A percentile compares a stretch with the other conserved stretches of the same genome.
These are phyloP conservation scores for Penicillium glabrum DNA, from an alignment of 2,329 filamentous ascomycete genomes.

Conservation along the genomic window DNA sequence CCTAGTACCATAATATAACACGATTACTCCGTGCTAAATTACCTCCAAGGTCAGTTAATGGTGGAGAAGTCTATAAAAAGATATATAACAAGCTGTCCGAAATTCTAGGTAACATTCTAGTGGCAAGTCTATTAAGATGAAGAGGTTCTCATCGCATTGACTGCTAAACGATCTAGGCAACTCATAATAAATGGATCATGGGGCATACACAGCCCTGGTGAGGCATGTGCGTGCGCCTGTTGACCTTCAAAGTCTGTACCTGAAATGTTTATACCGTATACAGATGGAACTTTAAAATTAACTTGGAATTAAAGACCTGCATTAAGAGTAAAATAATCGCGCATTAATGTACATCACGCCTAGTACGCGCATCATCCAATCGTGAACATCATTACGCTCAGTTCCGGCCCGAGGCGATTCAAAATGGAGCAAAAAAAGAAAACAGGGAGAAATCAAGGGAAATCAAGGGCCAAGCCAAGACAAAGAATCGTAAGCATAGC, in stretches of 20 bases:
- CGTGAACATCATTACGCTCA: slow-evolving; percentile 20
- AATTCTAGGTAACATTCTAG: too few species aligned
- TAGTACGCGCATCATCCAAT: slow-evolving; percentile 5
- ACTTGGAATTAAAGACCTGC: background rate
- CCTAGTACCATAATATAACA: too few species aligned
- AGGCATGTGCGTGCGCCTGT: too few species aligned
- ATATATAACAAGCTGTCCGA: too few species aligned
- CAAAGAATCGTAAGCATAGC: background rate
- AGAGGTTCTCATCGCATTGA: too few species aligned
- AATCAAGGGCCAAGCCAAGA: background rate
- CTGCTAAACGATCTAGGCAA: too few species aligned
- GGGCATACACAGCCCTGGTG: too few species aligned
- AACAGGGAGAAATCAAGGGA: background rate
- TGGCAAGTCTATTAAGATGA: too few species aligned
- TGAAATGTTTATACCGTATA: background rate
- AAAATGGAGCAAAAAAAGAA: background rate
- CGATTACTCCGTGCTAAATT: too few species aligned
- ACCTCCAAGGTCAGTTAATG: too few species aligned
- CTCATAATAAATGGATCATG: too few species aligned
- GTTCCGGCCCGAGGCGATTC: slow-evolving; percentile 15
- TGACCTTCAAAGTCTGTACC: background rate
- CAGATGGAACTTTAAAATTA: background rate
- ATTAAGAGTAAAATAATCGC: background rate
- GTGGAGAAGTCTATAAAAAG: too few species aligned
- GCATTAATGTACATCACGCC: slow-evolving; percentile 7